Base-by-base conservation (phyloP, 2,329 filamentous ascomycete genomes). In the Beauveria sp. region DNA sequence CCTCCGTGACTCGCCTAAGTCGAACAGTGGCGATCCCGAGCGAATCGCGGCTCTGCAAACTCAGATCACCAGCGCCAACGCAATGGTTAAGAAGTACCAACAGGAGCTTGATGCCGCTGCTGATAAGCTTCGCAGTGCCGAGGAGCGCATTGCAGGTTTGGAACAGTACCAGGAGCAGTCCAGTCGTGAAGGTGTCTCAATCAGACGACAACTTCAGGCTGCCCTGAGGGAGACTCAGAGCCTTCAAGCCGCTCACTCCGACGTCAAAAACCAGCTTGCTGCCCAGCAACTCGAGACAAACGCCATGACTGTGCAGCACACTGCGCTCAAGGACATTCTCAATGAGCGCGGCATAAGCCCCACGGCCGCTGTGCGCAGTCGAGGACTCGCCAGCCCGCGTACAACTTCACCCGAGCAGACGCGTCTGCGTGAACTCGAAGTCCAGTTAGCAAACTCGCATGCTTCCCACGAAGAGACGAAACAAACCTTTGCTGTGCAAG, bases 91-190 rank as follows among this genome's bases (percentile, higher is more conserved):
- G 72, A 91, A 91, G 69, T 96, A 96, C 67, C 92, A 97, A 72
- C 82, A 88, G 63, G 92, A 96, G 62, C 93, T 92, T 1, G 91
- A 99, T 72, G 77, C 81, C 28, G 92, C 92, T 3, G 89, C 91
- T 0, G 92, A 97, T 70, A 96, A 92, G 71, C 80, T 99, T 58
- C 89, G 94, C 58, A 89, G 89, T 62, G 94, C 94, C 3, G 96
- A 99, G 75, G 96, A 97, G 77, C 87, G 94, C 47, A 97, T 99
- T 72, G 96, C 94, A 5, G 94, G 94, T 7, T 82, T 99, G 3
- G 94, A 99, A 73, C 91, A 92, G 30, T 97, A 97, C 72, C 94
- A 99, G 75, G 94, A 99, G 71, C 94, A 99, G 75, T 89, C 92
- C 4, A 97, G 92, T 73, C 85, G 94, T 50, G 96, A 99, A 73